Base-by-base conservation (phyloP, 805 yeast genomes). In the Metschnikowia drakensbergensis region DNA sequence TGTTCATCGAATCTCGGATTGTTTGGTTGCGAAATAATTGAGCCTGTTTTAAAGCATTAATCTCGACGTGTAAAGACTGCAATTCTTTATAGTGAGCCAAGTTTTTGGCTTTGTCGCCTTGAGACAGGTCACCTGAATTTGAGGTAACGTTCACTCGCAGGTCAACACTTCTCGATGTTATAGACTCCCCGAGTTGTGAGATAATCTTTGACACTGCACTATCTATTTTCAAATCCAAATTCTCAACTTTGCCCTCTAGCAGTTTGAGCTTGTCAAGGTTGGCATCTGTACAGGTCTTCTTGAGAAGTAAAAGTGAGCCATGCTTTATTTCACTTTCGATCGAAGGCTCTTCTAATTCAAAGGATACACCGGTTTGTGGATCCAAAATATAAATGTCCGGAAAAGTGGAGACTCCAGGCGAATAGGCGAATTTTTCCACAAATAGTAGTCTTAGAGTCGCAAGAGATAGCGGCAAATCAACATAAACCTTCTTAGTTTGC, bases 371-470 rank as follows among this genome's bases (percentile, higher is more conserved):
- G 30, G 77, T 72, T 2, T 67, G 63, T 0, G 78, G 75, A 51
- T 88, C 95, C 51, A 77, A 82, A 5, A 90, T 74, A 57, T 86
- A 86, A 27, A 94, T 78, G 9, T 84, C 86, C 0, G 98, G 97
- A 55, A 89, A 88, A 1, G 79, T 66, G 9, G 81, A 77, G 0
- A 80, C 65, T 0, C 86, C 84, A 0, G 96, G 94, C 0, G 92
- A 78, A 62, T 85, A 89, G 2, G 92, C 88, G 68, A 90, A 91
- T 57, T 82, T 87, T 59, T 92, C 96, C 5, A 91, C 87, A 60
- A 92, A 92, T 25, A 87, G 68, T 1, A 89, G 72, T 39, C 94
- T 75, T 32, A 86, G 58, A 2, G 82, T 72, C 3, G 83, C 76
- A 41, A 77, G 59, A 0, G 83, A 67, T 3, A 79, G 64, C 1